Evolutionary conservation across 257 asterid genomes (phyloP).

Genomic region (Anisodus acutangulus): DNA sequence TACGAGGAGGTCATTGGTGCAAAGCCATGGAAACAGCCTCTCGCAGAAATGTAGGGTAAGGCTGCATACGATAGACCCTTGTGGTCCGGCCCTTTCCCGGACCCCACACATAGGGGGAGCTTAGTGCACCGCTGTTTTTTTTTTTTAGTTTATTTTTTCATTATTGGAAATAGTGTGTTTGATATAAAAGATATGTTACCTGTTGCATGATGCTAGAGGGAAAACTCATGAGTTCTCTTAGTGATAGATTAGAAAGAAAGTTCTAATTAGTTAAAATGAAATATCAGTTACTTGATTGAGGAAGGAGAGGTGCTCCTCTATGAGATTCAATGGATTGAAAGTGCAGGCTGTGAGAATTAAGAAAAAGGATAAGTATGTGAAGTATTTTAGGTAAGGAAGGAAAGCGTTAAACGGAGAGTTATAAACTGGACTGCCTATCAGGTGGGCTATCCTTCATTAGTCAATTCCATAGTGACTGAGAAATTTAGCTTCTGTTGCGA

Average conservation of each 20-base stretch:
- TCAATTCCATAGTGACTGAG: not conserved
- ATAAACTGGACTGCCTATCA: not conserved
- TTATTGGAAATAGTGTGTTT: not conserved
- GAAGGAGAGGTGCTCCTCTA: not conserved
- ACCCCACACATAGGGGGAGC: too few relatives aligned
- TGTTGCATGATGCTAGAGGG: not conserved
- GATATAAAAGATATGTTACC: not conserved
- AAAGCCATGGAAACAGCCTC: too few relatives aligned
- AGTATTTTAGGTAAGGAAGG: not conserved
- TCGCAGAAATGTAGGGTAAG: too few relatives aligned
- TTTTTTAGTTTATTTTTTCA: too few relatives aligned
- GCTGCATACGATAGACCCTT: too few relatives aligned
- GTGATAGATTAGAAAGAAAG: not conserved
- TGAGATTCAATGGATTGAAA: not conserved
- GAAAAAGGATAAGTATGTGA: not conserved
- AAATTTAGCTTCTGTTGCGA: not conserved
- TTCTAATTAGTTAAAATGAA: constrained; percentile 14
- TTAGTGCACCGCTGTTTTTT: too few relatives aligned
- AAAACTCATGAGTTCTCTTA: not conserved
- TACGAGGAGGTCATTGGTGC: too few relatives aligned
- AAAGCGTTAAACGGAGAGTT: not conserved
- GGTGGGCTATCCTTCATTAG: not conserved
- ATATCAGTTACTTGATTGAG: not conserved
- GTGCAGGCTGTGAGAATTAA: not conserved
- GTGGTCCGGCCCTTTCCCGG: too few relatives aligned